A percentile compares a stretch with the other conserved stretches of the same genome.
Evolutionary conservation across 2,329 filamentous ascomycete genomes (phyloP).

Genomic region (Thermomyces lanuginosus): DNA sequence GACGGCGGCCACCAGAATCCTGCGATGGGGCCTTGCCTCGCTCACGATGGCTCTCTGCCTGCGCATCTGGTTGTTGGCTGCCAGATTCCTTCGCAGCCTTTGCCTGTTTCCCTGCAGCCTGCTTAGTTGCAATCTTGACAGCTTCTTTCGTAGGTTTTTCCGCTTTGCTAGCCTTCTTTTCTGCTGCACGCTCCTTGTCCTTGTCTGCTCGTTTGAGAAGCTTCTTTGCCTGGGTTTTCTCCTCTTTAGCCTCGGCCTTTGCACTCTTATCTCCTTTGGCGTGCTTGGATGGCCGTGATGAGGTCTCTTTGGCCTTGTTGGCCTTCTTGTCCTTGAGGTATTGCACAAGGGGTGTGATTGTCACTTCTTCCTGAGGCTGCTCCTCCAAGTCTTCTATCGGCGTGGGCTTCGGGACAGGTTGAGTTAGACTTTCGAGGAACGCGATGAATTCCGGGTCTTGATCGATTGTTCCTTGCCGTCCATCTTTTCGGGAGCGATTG

Average conservation of each 20-base stretch:
- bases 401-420: constrained; percentile 44
- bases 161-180: constrained; percentile 21
- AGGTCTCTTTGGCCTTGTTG: constrained; percentile 52
- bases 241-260: constrained; percentile 26
- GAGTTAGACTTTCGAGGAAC: constrained; percentile 76
- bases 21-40: constrained; percentile 45
- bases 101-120: constrained; percentile 12
- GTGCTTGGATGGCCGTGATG: constrained; percentile 23
- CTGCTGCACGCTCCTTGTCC: constrained; percentile 11
- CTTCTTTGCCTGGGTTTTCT: constrained; percentile 27
- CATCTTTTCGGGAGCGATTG: constrained; percentile 59
- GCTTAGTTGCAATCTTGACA: constrained; percentile 39
- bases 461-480: constrained; percentile 84
- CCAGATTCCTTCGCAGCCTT: constrained; percentile 14
- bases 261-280: constrained; percentile 22
- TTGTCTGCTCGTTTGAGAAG: constrained; percentile 25
- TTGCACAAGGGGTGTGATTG: constrained; percentile 76
- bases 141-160: constrained; percentile 49
- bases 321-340: constrained; percentile 86
- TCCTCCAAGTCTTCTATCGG: constrained; percentile 37
- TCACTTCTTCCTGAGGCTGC: constrained; percentile 46
- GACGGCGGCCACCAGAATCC: constrained; percentile 33
- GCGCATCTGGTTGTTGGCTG: constrained; percentile 8
- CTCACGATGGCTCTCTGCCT: too few species aligned
- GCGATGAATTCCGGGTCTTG: constrained; percentile 91